Conservation (phyloP, 1,139 yeast genomes). For the Pichia sp. region DNA sequence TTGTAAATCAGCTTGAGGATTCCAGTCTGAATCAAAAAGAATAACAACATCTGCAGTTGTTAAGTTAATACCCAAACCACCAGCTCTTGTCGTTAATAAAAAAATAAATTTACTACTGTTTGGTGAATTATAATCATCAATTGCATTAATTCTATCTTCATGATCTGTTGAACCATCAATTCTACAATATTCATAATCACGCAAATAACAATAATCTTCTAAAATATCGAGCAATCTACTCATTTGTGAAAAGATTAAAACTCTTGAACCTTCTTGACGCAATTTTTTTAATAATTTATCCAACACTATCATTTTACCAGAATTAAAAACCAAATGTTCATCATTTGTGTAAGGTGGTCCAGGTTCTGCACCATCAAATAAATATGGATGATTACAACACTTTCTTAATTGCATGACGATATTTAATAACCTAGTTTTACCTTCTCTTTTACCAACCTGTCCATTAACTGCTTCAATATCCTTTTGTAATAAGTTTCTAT, state of each 20-base stretch:
- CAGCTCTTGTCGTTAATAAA: slow-evolving; percentile 93
- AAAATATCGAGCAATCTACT: slow-evolving; percentile 82
- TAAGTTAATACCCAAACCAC: slow-evolving; percentile 92
- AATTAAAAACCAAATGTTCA: slow-evolving; percentile 80
- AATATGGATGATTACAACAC: slow-evolving; percentile 94
- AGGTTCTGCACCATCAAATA: slow-evolving; percentile 97
- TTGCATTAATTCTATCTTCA: slow-evolving; percentile 86
- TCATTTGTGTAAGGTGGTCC: slow-evolving; percentile 98
- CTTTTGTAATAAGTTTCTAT: slow-evolving; percentile 77
- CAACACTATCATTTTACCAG: slow-evolving; percentile 85
- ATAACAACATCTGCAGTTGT: slow-evolving; percentile 91
- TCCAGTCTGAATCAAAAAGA: slow-evolving; percentile 94
- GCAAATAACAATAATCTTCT: slow-evolving; percentile 84
- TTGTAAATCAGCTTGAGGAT: slow-evolving; percentile 96
- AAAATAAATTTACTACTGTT: slow-evolving; percentile 79
- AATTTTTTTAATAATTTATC: slow-evolving; percentile 75
- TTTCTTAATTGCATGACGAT: slow-evolving; percentile 96
- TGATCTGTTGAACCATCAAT: slow-evolving; percentile 95
- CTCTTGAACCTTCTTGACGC: slow-evolving; percentile 77
- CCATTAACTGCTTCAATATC: slow-evolving; percentile 97
- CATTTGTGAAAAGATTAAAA: slow-evolving; percentile 92
- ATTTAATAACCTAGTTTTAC: slow-evolving; percentile 81
- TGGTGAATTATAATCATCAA: slow-evolving; percentile 84
- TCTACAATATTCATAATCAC: slow-evolving; percentile 82
- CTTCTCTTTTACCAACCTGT: slow-evolving; percentile 80